A percentile compares a stretch with the other conserved stretches of the same genome.
These are phyloP conservation scores for Geotrichum carabidarum DNA, from an alignment of 1,139 yeast genomes.

Conservation along the genomic window DNA sequence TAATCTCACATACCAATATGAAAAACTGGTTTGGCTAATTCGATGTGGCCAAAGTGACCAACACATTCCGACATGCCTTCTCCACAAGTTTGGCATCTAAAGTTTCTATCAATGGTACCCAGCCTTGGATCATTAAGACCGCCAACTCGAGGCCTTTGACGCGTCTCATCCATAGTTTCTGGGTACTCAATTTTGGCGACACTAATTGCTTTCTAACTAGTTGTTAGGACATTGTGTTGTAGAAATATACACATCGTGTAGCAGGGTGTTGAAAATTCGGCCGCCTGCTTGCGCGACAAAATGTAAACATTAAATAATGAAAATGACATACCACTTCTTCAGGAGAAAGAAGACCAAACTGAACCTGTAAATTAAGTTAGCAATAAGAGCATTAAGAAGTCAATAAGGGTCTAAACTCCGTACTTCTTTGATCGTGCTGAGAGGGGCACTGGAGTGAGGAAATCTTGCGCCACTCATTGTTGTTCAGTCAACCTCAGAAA, in stretches of 20 bases:
- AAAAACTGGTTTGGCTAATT: conserved; percentile 95
- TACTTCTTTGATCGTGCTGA: conserved; percentile 92
- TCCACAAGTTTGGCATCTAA: conserved; percentile 97
- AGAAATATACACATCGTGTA: neutral
- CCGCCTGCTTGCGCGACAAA: conserved; percentile 9
- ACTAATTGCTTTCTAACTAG: conserved; percentile 69
- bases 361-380: conserved; percentile 47
- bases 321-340: conserved; percentile 66
- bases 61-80: conserved; percentile 99
- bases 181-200: conserved; percentile 97
- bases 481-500: neutral
- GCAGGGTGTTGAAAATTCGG: conserved; percentile 6
- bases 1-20: conserved; percentile 60
- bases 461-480: conserved; percentile 49
- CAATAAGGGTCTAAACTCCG: conserved; percentile 27
- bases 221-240: neutral
- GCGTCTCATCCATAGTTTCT: conserved; percentile 97
- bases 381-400: neutral
- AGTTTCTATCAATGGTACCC: conserved; percentile 94
- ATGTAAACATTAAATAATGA: conserved; percentile 12
- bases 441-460: conserved; percentile 96
- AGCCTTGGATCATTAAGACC: conserved; percentile 95
- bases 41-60: conserved; percentile 98
- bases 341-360: conserved; percentile 95
- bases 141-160: conserved; percentile 91